Base-by-base conservation (phyloP, 805 yeast species). In the Citeromyces matritensis region DNA sequence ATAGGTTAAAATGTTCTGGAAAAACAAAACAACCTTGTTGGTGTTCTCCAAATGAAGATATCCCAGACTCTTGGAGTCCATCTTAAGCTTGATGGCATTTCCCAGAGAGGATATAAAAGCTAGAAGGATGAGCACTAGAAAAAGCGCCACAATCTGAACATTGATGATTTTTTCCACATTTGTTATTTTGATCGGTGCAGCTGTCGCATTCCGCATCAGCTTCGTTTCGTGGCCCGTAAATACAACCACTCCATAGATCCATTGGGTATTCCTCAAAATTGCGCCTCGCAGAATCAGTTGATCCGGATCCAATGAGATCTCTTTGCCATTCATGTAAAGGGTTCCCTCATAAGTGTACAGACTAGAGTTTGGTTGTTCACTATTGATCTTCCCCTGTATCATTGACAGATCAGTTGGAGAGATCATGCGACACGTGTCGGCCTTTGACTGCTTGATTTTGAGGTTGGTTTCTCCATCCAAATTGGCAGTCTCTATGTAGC, bases 141-240 rank as follows among this genome's bases (percentile, higher is more conserved):
- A 91, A 38, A 91, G 59, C 2, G 88, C 94, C 36, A 91, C 57
- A 44, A 91, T 88, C 53, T 91, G 99, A 43, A 82, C 55, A 49
- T 91, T 93, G 43, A 91, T 88, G 55, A 86, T 80, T 51, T 94
- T 72, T 59, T 91, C 99, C 9, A 93, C 96, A 15, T 94, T 94
- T 1, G 99, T 91, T 45, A 94, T 69, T 51, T 91, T 91, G 45
- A 91, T 93, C 8, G 99, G 99, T 2, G 99, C 77, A 2, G 98
- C 96, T 2, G 97, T 86, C 12, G 99, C 98, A 57, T 91, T 91
- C 49, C 98, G 73, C 97, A 91, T 88, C 41, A 91, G 63, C 47
- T 91, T 91, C 0, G 99, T 91, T 56, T 91, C 98, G 51, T 93
- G 99, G 13, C 99, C 99, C 0, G 99, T 91, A 51, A 88, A 91